Evolutionary conservation across 495 filamentous ascomycete species (phyloP).

Genomic region (Lasiosphaeris hirsuta): DNA sequence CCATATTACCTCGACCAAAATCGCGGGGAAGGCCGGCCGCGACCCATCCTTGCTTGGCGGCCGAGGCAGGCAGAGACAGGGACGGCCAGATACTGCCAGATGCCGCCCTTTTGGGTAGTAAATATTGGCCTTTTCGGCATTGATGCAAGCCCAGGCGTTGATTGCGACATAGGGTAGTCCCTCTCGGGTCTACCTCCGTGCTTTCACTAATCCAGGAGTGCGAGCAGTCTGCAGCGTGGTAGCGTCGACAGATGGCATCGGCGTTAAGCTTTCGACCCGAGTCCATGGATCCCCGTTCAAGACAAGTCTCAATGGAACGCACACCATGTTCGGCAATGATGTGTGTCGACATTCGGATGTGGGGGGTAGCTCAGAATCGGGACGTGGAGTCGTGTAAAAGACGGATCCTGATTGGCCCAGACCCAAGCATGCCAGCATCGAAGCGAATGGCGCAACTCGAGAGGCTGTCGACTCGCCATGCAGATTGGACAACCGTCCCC

Average conservation of each 20-base stretch:
- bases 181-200: too few relatives aligned
- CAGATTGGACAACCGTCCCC: constrained; percentile 6
- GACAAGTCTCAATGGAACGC: too few relatives aligned
- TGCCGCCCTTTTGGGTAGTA: too few relatives aligned
- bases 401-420: too few relatives aligned
- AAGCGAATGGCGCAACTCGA: constrained; percentile 4
- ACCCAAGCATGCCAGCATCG: constrained; percentile 3
- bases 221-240: too few relatives aligned
- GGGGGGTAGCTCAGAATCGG: not conserved
- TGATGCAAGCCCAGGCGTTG: constrained; percentile 3
- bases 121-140: not conserved
- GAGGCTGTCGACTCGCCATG: not conserved
- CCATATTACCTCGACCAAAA: not conserved
- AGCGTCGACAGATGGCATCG: not conserved
- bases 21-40: not conserved
- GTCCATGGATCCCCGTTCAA: not conserved
- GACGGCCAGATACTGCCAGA: not conserved
- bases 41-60: too few relatives aligned
- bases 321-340: too few relatives aligned
- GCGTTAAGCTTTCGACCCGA: not conserved
- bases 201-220: not conserved
- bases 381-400: not conserved
- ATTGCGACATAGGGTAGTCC: constrained; percentile 5
- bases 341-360: not conserved
- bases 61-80: not conserved